Evolutionary conservation across 2,329 filamentous ascomycete species (phyloP).

Genomic region (Colletotrichum sp.): DNA sequence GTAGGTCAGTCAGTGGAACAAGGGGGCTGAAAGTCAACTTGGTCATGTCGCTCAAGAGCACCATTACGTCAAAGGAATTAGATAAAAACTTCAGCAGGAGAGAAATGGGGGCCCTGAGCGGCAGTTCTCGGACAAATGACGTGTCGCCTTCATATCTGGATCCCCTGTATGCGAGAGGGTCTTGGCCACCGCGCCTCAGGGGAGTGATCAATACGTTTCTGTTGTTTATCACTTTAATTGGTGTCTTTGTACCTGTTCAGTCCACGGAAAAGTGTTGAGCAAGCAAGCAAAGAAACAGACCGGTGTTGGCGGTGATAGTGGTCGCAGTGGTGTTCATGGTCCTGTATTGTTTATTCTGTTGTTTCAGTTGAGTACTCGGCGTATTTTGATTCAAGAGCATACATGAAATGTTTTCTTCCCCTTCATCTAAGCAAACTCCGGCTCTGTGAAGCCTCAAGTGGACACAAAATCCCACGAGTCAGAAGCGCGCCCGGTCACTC

Average conservation of each 20-base stretch:
- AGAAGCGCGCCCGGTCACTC: not conserved
- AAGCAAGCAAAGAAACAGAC: not conserved
- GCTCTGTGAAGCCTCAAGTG: no score
- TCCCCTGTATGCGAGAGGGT: not conserved
- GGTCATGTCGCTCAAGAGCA: not conserved
- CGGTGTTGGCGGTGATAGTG: not conserved
- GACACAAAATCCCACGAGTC: not conserved
- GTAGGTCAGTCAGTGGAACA: not conserved
- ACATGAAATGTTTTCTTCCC: no score
- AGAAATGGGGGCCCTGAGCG: no score
- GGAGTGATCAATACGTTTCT: not conserved
- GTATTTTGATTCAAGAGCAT: no score
- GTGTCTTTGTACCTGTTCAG: no score
- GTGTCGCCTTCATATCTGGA: not conserved
- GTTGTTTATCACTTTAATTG: no score
- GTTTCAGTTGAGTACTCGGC: no score
- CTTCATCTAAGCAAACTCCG: no score
- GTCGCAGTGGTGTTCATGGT: not conserved
- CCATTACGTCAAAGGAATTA: no score
- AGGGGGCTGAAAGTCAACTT: not conserved
- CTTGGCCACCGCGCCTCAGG: not conserved
- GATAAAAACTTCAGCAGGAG: no score
- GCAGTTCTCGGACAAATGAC: not conserved
- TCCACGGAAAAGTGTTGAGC: not conserved
- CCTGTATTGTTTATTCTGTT: not conserved